A percentile compares a stretch with the other conserved stretches of the same genome.
Conservation (phyloP, 2,329 filamentous ascomycete genomes). For the Penicillium sp. region DNA sequence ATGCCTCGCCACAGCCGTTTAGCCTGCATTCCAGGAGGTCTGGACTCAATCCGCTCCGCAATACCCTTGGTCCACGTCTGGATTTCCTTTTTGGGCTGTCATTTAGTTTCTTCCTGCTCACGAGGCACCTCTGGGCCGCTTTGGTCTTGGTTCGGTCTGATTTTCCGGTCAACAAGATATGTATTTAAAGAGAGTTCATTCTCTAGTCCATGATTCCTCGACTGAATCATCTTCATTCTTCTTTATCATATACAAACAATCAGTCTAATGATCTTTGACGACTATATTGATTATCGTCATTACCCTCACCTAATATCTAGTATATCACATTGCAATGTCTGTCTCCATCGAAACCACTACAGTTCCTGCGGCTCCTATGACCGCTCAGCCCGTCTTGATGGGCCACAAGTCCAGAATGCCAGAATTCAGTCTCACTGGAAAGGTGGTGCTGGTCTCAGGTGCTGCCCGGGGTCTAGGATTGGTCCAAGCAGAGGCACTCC, state of each 20-base stretch:
- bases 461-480: conserved; percentile 71
- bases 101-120: conserved; percentile 5
- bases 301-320: conserved; percentile 5
- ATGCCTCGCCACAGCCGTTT: conserved; percentile 5
- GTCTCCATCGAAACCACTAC: conserved; percentile 34
- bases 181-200: conserved; percentile 4
- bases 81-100: conserved; percentile 5
- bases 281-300: conserved; percentile 4
- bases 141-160: background rate
- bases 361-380: conserved; percentile 25
- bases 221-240: background rate
- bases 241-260: background rate
- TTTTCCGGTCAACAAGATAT: background rate
- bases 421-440: conserved; percentile 73
- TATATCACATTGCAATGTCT: conserved; percentile 27
- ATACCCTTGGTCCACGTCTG: conserved; percentile 3
- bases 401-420: conserved; percentile 51
- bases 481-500: conserved; percentile 67
- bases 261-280: background rate
- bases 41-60: background rate
- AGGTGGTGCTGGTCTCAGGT: conserved; percentile 68
- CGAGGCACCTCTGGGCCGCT: conserved; percentile 1
- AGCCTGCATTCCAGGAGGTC: conserved; percentile 2
- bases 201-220: background rate
- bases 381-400: conserved; percentile 29